Evolutionary conservation across 257 asterid genomes (phyloP), one percentile per base, ranked within the genome.

Genomic region (Fraxinus cuspidata): DNA sequence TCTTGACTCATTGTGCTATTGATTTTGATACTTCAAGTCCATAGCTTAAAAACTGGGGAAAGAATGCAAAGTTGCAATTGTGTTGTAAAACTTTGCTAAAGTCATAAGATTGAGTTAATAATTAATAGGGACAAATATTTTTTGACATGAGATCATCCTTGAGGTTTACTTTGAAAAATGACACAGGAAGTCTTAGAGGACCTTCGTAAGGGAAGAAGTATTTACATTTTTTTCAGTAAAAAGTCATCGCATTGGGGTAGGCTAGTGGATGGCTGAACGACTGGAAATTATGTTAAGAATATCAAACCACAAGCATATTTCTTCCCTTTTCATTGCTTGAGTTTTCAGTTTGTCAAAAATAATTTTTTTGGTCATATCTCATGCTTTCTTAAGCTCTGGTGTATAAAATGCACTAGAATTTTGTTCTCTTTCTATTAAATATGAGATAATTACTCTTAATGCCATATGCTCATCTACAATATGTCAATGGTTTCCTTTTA

Each of bases 21-120:
- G 40, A 72, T 44, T 70, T 51, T 37, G 40, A 3, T 38, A 42
- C 40, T 70, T 40, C 34, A 70, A 42, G 29, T 71, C 71, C 73
- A 29, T 53, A 38, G 64, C 76, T 70, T 29, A 72, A 34, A 18
- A 35, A 72, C 56, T 27, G 65, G 42, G 56, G 38, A 40, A 60
- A 40, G 77, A 72, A 70, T 68, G 69, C 70, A 66, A 69, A 31
- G 23, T 11, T 15, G 11, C 64, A 53, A 53, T 53, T 7, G 0
- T 75, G 25, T 9, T 44, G 6, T 73, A 31, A 27, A 71, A 23
- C 68, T 74, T n/a, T 27, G 53, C 15, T 38, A n/a, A 78, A 32
- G 35, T 32, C 35, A 74, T 47, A 29, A 38, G 71, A 60, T 64
- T 76, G 74, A 76, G 73, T 63, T 56, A 79, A 66, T 80, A 79